Evolutionary conservation across 225 moss, liverwort and hornwort genomes (phyloP), one percentile per base, ranked within the genome.

Genomic region (Antitrichia curtipendula): DNA sequence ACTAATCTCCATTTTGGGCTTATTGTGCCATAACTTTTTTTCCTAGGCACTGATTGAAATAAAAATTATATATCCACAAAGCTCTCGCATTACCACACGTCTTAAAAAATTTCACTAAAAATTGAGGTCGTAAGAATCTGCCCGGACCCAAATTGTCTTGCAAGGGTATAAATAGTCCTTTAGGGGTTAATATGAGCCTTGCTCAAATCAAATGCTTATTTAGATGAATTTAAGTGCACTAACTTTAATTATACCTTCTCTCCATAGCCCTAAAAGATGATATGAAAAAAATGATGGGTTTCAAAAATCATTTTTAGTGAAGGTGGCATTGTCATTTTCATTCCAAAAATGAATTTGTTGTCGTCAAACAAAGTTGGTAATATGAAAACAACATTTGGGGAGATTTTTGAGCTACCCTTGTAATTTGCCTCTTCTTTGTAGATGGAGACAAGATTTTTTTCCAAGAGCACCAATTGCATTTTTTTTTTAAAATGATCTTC

Each of bases 181-280:
- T n/a, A n/a, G n/a, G n/a, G n/a, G n/a, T n/a, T n/a, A 4, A 27
- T 70, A 69, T 40, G 14, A 69, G 8, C 14, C 8, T 16, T 9
- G 2, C 6, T 70, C 27, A 43, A 70, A 70, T 43, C 27, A 43
- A 70, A 70, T 43, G 27, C 3, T 70, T 41, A 2, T 25, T 41
- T 0, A 41, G 1, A 70, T 3, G 0, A 70, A 41, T 41, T 43
- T 22, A 27, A 23, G 16, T 27, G 13, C 3, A 8, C 0, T 24
- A 69, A 13, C 4, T 4, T 25, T 70, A 41, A 14, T 50, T 50
- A 50, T 50, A 72, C 45, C 58, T 43, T 58, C 34, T 84, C 53
- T 38, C 8, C 4, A 43, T 6, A 27, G 2, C 8, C 16, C 2
- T 28, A 0, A 71, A 71, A 43, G 15, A 27, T 84, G 17, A 45